Evolutionary conservation across 768 basidiomycete genomes (phyloP), one percentile per base, ranked within the genome.

Genomic region (Macrolepiota albuminosa): DNA sequence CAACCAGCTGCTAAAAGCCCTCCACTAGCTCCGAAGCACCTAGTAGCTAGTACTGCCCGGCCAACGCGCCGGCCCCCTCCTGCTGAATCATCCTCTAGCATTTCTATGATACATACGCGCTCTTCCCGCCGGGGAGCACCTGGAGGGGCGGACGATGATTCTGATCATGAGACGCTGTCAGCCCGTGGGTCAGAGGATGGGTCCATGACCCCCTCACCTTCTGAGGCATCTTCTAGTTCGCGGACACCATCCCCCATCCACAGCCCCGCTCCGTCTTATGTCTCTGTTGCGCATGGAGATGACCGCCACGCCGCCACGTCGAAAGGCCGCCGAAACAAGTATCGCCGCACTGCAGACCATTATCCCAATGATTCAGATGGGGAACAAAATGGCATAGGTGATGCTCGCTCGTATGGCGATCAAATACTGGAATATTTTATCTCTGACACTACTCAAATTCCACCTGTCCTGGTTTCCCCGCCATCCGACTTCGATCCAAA

Each of bases 371-470:
- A 67, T 24, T 75, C 77, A 14, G 84, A 83, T 18, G 75, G 73
- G 4, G 84, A 80, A 42, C 66, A 70, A 46, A 86, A 83, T 63
- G 83, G 81, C 26, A 60, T 63, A 4, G 72, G 73, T 52, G 87
- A 88, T 63, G 75, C 83, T 34, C 81, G 87, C 45, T 78, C 83
- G n/a, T 98, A 98, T 69, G 93, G 89, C 39, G 95, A 98, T 73
- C 91, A 94, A 70, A 94, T 99, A 61, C 81, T 99, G 66, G 96
- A 98, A 76, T 98, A 97, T 76, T 99, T 98, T 73, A 94, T 99
- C 65, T 96, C 96, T 48, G 97, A 99, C 73, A 91, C 94, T 43
- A 89, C 91, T 62, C 90, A 93, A 69, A 86, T 95, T 34, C 97
- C 97, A 9, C 81, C 84, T 26, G 78, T 97, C 59, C 86, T 99